These are phyloP conservation scores for Sphaerulina vaccinii DNA, from an alignment of 2,329 filamentous ascomycete genomes.

Conservation along the genomic window DNA sequence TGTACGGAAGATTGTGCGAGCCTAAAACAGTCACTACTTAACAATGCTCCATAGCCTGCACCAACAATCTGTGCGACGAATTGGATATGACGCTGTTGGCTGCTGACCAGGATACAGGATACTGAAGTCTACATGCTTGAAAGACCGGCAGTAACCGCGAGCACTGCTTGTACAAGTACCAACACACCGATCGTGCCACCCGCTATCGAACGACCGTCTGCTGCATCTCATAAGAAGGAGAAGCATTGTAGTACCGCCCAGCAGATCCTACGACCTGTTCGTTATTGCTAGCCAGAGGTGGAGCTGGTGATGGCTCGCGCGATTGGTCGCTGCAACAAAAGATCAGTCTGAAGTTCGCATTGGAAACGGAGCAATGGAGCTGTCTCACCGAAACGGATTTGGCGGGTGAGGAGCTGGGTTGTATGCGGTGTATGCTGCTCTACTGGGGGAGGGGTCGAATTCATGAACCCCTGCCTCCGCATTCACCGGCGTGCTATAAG, in stretches of 20 bases:
- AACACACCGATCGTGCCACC: conserved; percentile 15
- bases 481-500: conserved; percentile 24
- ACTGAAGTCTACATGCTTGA: conserved; percentile 5
- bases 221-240: conserved; percentile 20
- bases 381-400: conserved; percentile 23
- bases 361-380: not conserved
- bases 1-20: no score
- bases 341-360: conserved; percentile 12
- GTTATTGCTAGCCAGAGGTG: conserved; percentile 4
- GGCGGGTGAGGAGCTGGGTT: conserved; percentile 22
- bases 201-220: conserved; percentile 13
- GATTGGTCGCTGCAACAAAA: conserved; percentile 16
- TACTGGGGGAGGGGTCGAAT: conserved; percentile 11
- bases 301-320: conserved; percentile 19
- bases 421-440: conserved; percentile 21
- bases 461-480: conserved; percentile 19
- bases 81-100: conserved; percentile 6
- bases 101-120: not conserved
- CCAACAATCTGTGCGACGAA: no score
- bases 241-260: conserved; percentile 16
- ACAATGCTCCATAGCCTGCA: no score
- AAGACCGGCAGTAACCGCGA: conserved; percentile 13
- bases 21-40: no score
- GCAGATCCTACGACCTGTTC: conserved; percentile 20
- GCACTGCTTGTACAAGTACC: conserved; percentile 6